A percentile compares a stretch with the other conserved stretches of the same genome.
Evolutionary conservation across 805 yeast species (phyloP).

Genomic region (Saturnispora serradocipensis): DNA sequence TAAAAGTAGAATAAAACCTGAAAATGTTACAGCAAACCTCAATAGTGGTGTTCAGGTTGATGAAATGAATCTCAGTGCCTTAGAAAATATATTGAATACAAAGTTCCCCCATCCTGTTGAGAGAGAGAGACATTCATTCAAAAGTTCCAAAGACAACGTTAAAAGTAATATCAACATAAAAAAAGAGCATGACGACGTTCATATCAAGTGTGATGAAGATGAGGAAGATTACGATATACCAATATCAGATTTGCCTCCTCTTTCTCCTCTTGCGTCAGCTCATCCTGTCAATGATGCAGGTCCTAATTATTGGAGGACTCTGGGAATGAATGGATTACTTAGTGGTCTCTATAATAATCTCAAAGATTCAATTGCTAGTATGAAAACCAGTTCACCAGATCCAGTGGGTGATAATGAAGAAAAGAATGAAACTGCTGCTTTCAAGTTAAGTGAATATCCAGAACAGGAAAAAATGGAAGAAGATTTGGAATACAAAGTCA

Average conservation of each 20-base stretch:
- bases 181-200: neutral
- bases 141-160: slow-evolving; percentile 1
- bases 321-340: slow-evolving; percentile 6
- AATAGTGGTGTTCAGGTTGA: slow-evolving; percentile 1
- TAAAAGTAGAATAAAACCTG: neutral
- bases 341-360: slow-evolving; percentile 3
- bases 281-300: neutral
- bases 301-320: slow-evolving; percentile 5
- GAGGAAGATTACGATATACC: slow-evolving; percentile 3
- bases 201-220: neutral
- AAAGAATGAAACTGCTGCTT: neutral
- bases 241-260: slow-evolving; percentile 2
- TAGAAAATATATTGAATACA: slow-evolving; percentile 2
- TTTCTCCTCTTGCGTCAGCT: slow-evolving; percentile 14
- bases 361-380: slow-evolving; percentile 5
- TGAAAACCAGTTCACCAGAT: neutral
- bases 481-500: slow-evolving; percentile 21
- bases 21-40: neutral
- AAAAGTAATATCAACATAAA: slow-evolving; percentile 2
- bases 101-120: slow-evolving; percentile 6
- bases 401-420: neutral
- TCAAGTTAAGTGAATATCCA: neutral
- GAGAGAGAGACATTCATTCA: neutral
- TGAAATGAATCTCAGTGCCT: slow-evolving; percentile 1
- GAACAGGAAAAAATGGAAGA: slow-evolving; percentile 8